These are phyloP conservation scores for Daedaleopsis sinensis DNA, from an alignment of 768 basidiomycete species.

Conservation along the genomic window DNA sequence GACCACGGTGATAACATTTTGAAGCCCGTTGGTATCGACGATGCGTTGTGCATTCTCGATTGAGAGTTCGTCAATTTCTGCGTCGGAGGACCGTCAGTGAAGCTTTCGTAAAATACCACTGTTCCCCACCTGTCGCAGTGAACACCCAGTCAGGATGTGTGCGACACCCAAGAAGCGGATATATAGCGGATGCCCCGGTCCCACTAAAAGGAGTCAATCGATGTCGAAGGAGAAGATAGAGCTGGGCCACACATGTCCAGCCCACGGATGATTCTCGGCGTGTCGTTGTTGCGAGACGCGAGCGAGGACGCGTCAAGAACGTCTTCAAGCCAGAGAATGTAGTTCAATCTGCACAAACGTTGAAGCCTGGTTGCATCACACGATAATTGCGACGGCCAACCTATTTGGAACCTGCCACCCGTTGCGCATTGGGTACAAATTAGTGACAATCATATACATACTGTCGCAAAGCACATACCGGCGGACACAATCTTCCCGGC, in stretches of 20 bases:
- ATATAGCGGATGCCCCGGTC: constrained; percentile 90
- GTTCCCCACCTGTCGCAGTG: constrained; percentile 62
- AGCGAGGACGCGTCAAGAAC: constrained; percentile 44
- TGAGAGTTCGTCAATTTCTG: constrained; percentile 77
- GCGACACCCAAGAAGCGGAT: constrained; percentile 73
- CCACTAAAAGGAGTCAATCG: constrained; percentile 51
- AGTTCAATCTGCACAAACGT: constrained; percentile 66
- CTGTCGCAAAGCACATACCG: constrained; percentile 50
- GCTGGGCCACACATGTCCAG: constrained; percentile 68
- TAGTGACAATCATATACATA: not conserved
- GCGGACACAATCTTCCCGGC: constrained; percentile 80
- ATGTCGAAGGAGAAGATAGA: too few relatives aligned
- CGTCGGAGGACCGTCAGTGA: not conserved
- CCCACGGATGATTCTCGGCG: constrained; percentile 42
- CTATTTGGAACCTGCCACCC: constrained; percentile 67
- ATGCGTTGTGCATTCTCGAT: constrained; percentile 57
- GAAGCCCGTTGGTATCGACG: constrained; percentile 57
- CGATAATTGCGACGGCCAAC: constrained; percentile 33
- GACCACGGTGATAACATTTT: constrained; percentile 51
- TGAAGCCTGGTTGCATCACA: not conserved
- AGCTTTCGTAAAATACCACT: not conserved
- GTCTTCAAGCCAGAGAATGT: constrained; percentile 85
- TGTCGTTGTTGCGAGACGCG: constrained; percentile 4
- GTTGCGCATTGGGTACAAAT: not conserved
- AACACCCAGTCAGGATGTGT: constrained; percentile 59